Percentiles rank a stretch among this genome's conserved stretches.
These are phyloP conservation scores for Phlebiopsis flavidoalba DNA, from an alignment of 768 basidiomycete species.

Conservation along the genomic window DNA sequence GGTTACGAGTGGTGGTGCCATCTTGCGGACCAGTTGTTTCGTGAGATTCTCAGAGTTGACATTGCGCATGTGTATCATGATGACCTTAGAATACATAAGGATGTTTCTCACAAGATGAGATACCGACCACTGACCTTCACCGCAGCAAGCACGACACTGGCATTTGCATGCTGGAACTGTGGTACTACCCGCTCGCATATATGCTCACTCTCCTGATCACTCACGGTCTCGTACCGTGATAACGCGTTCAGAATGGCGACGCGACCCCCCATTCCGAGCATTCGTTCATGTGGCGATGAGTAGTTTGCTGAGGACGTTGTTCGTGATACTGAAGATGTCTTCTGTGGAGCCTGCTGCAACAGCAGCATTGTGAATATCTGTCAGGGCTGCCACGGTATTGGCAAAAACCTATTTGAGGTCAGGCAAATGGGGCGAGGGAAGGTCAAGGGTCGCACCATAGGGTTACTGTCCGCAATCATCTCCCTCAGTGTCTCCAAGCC, in stretches of 20 bases:
- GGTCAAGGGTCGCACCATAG: conserved; percentile 67
- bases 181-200: conserved; percentile 98
- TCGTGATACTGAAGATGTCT: conserved; percentile 79
- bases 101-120: background rate
- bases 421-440: background rate
- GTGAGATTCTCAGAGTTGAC: conserved; percentile 79
- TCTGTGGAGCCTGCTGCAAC: conserved; percentile 52
- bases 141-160: conserved; percentile 93
- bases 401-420: conserved; percentile 80
- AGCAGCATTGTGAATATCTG: conserved; percentile 84
- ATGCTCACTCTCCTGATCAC: conserved; percentile 95
- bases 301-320: conserved; percentile 78
- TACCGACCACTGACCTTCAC: conserved; percentile 60
- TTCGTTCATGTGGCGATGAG: conserved; percentile 93
- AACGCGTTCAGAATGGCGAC: conserved; percentile 89
- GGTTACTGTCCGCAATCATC: conserved; percentile 93
- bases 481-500: conserved; percentile 83
- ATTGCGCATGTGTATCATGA: conserved; percentile 94
- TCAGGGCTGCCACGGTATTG: conserved; percentile 89
- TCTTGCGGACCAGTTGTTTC: conserved; percentile 86
- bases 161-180: conserved; percentile 97
- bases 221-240: conserved; percentile 74
- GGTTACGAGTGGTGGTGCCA: conserved; percentile 96
- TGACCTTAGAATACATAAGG: conserved; percentile 49
- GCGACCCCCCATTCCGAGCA: conserved; percentile 99